Conservation (phyloP, 176 grass and related monocot genomes). For the Carex kokanica region DNA sequence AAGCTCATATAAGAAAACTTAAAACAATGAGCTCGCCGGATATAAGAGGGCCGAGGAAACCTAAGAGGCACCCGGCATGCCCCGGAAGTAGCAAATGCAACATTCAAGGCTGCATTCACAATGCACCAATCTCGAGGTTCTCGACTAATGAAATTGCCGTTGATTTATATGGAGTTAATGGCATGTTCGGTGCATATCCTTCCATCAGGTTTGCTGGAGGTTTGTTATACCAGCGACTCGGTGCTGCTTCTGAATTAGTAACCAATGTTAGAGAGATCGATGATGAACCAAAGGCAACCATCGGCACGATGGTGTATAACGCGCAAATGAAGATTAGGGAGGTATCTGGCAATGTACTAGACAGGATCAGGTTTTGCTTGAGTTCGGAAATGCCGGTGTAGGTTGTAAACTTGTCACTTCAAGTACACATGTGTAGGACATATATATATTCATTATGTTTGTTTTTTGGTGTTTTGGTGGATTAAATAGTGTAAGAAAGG, state of each 20-base stretch:
- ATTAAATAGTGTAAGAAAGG: background rate
- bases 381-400: background rate
- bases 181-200: background rate
- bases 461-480: background rate
- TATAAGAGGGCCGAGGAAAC: background rate
- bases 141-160: background rate
- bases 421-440: background rate
- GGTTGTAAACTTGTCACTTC: background rate
- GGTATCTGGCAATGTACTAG: background rate
- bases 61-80: background rate
- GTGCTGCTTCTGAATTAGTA: background rate
- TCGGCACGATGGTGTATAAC: background rate
- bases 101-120: background rate
- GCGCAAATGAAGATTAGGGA: background rate
- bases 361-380: background rate
- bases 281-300: background rate
- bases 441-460: background rate
- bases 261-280: background rate
- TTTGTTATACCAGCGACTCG: background rate
- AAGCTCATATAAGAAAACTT: background rate
- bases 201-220: background rate
- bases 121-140: background rate
- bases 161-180: background rate
- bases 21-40: background rate
- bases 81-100: background rate